A percentile compares a stretch with the other conserved stretches of the same genome.
These are phyloP conservation scores for Aphanoascus verrucosus DNA, from an alignment of 2,329 filamentous ascomycete genomes.

Conservation along the genomic window DNA sequence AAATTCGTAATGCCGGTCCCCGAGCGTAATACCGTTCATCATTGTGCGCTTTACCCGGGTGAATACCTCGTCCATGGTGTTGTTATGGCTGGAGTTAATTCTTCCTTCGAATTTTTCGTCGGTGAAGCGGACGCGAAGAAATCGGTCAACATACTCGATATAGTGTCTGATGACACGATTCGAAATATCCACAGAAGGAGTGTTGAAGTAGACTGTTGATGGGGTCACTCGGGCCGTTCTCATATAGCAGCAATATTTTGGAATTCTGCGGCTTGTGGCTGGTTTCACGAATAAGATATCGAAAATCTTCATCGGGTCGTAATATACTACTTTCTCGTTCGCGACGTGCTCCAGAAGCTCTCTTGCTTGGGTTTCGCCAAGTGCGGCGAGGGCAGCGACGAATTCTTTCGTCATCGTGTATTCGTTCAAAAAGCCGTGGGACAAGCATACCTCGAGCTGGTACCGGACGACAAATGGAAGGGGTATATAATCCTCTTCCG, in stretches of 20 bases:
- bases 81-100: slow-evolving; percentile 47
- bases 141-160: slow-evolving; percentile 58
- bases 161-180: slow-evolving; percentile 77
- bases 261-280: slow-evolving; percentile 45
- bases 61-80: slow-evolving; percentile 59
- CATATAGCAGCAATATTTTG: slow-evolving; percentile 62
- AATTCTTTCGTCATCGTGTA: slow-evolving; percentile 61
- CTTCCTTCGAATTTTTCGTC: slow-evolving; percentile 61
- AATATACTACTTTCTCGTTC: slow-evolving; percentile 51
- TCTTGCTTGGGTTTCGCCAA: slow-evolving; percentile 46
- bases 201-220: slow-evolving; percentile 66
- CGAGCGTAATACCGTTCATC: slow-evolving; percentile 68
- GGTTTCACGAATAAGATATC: slow-evolving; percentile 37
- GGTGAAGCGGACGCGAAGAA: slow-evolving; percentile 78
- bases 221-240: slow-evolving; percentile 74
- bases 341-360: slow-evolving; percentile 64
- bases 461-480: slow-evolving; percentile 69
- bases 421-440: slow-evolving; percentile 64
- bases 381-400: slow-evolving; percentile 46
- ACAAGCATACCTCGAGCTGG: slow-evolving; percentile 89
- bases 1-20: slow-evolving; percentile 73
- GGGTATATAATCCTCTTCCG: slow-evolving; percentile 27
- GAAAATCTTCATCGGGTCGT: slow-evolving; percentile 65
- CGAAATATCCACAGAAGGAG: slow-evolving; percentile 71
- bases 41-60: slow-evolving; percentile 61